Percentiles rank a stretch among this genome's conserved stretches.
Conservation (phyloP, 2,329 filamentous ascomycete species). For the Metarhizium rileyi region DNA sequence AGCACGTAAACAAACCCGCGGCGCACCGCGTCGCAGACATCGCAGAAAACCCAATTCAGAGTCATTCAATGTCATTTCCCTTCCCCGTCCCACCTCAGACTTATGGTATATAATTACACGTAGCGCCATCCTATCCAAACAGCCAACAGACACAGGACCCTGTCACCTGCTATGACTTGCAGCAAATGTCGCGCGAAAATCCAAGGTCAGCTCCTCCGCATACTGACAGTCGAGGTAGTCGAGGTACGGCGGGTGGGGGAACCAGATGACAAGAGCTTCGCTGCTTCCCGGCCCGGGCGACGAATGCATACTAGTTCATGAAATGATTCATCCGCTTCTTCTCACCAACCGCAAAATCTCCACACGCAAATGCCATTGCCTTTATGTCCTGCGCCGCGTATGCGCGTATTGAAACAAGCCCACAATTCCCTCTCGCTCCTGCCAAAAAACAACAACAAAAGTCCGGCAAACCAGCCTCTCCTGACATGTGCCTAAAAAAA, state of each 20-base stretch:
- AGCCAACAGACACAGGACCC: neutral
- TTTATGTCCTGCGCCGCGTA: constrained; percentile 11
- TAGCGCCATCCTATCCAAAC: constrained; percentile 2
- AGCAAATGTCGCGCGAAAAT: neutral
- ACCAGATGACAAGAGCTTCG: neutral
- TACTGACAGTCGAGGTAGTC: neutral
- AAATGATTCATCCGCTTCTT: neutral
- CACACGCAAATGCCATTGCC: constrained; percentile 9
- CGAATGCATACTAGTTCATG: neutral
- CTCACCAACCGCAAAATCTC: neutral
- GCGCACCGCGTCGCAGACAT: neutral
- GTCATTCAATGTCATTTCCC: constrained; percentile 7
- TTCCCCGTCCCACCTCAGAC: neutral
- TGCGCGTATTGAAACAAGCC: constrained; percentile 13
- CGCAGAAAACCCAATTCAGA: neutral
- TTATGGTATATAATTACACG: constrained; percentile 10
- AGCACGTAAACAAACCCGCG: neutral
- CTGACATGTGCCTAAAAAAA: constrained; percentile 10
- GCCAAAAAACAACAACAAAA: constrained; percentile 11
- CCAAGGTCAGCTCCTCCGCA: neutral
- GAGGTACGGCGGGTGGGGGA: neutral
- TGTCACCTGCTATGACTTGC: neutral
- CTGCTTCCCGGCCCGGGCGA: constrained; percentile 1
- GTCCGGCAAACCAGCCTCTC: constrained; percentile 9
- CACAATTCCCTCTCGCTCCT: constrained; percentile 11